Base-by-base conservation (phyloP, 2,329 filamentous ascomycete genomes). In the Diatrype stigma region DNA sequence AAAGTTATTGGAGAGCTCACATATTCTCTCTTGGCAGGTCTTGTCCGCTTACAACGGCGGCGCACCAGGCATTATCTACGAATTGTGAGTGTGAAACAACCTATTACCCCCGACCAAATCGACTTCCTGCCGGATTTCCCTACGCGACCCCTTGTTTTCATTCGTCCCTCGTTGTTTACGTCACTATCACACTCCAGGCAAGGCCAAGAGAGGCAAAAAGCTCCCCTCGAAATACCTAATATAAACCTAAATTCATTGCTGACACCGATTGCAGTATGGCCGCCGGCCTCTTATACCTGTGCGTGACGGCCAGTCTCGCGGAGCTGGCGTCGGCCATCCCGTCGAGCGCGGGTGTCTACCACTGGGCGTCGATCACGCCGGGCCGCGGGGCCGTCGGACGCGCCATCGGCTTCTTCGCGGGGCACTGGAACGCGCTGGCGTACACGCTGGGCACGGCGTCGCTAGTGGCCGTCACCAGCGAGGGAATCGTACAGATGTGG, bases 251-350 rank as follows among this genome's bases (percentile, higher is more conserved):
- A 17, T 17, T 17, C 17, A 14, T 17, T 2, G 17, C 34, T 37
- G 34, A 37, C 6, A 17, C 16, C 16, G 16, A 37, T n/a, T 3
- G 1, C 37, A 40, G 37, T 60, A 62, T 75, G 50, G 63, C 63
- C 32, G 71, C 73, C 0, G 73, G 71, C 4, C 51, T 72, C 46
- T 82, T 79, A 57, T 85, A 85, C 67, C 81, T 78, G 71, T 67
- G 79, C 47, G 73, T 85, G 22, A 79, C 78, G 0, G 78, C 80
- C 4, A 81, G 76, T 12, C 75, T 85, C 51, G 81, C 81, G 42
- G 82, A 85, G 64, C 69, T 85, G 26, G 79, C 80, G 12, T 82
- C 78, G 48, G 77, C 80, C 17, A 81, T 84, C 54, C 82, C 82
- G n/a, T 83, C 80, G 1, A 76, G 79, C 6, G 78, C 75, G 49